Conservation (phyloP, 2,329 filamentous ascomycete species). For the Coniochaeta sp. region DNA sequence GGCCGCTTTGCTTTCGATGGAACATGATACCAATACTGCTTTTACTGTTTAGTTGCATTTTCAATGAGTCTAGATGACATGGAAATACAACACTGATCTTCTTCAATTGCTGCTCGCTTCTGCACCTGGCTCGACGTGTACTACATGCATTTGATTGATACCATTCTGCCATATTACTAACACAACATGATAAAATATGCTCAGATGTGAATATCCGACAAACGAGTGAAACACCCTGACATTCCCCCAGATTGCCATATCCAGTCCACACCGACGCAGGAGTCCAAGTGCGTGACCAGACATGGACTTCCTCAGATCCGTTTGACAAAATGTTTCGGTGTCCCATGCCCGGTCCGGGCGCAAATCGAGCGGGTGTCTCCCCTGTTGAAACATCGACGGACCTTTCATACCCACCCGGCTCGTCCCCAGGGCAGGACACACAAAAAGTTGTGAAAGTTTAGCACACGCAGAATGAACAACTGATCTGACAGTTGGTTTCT, state of each 20-base stretch:
- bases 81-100: neutral
- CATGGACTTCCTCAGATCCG: neutral
- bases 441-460: neutral
- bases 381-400: neutral
- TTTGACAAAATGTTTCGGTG: constrained; percentile 3
- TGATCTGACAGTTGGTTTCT: neutral
- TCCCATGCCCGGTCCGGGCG: neutral
- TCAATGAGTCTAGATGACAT: neutral
- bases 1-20: neutral
- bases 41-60: neutral
- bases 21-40: neutral
- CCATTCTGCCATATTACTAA: neutral
- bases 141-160: neutral
- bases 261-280: no score
- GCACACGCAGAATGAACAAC: neutral
- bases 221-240: neutral
- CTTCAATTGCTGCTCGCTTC: neutral
- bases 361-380: neutral
- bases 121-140: neutral
- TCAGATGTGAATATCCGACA: neutral
- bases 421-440: neutral
- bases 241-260: neutral
- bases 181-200: neutral
- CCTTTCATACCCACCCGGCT: neutral
- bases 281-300: neutral